Conservation (phyloP, 2,329 filamentous ascomycete species). For the Alternaria viburni region DNA sequence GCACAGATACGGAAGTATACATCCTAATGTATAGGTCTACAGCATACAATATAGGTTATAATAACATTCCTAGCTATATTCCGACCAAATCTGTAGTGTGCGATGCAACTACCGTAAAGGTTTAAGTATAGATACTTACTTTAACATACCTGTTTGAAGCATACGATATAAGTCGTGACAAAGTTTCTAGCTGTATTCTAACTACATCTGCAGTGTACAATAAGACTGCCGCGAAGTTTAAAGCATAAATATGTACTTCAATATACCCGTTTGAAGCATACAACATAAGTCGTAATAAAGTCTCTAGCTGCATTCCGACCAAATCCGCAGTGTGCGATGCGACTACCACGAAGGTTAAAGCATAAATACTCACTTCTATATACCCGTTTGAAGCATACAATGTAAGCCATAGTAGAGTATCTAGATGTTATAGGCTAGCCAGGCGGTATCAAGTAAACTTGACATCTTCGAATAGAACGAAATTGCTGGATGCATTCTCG, state of each 20-base stretch:
- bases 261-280: background rate
- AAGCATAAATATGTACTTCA: background rate
- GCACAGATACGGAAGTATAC: too few species aligned
- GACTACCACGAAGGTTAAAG: background rate
- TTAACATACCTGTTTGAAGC: background rate
- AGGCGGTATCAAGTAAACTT: background rate
- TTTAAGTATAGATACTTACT: background rate
- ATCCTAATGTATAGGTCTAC: too few species aligned
- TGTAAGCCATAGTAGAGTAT: background rate
- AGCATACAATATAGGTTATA: too few species aligned
- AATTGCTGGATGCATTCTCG: rapidly evolving
- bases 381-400: background rate
- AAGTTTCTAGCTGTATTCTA: background rate
- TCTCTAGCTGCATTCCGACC: background rate
- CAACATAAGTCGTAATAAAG: background rate
- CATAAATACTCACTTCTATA: background rate
- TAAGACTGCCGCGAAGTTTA: background rate
- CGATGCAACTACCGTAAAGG: background rate
- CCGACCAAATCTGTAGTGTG: background rate
- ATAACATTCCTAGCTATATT: too few species aligned
- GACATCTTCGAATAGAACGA: background rate
- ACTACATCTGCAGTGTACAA: background rate
- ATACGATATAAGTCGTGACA: background rate
- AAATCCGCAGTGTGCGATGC: background rate
- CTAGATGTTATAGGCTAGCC: background rate